Evolutionary conservation across 768 basidiomycete species (phyloP).

Genomic region (Dentipellis fragilis): DNA sequence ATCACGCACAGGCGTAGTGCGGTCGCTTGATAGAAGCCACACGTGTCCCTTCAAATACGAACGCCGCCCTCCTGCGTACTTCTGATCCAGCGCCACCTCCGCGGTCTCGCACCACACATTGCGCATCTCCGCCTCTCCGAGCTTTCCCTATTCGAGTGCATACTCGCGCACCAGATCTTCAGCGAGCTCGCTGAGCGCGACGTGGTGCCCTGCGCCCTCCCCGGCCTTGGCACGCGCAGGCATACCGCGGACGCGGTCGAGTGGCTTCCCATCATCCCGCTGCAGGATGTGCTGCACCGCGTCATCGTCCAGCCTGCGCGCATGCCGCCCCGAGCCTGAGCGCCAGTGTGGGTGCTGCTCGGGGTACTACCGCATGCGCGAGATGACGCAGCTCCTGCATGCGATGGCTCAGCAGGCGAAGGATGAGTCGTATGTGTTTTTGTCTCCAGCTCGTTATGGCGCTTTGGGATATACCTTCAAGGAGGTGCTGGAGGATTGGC

Average conservation of each 20-base stretch:
- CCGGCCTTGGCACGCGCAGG: conserved; percentile 1
- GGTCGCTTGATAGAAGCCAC: no score
- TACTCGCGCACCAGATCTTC: conserved; percentile 7
- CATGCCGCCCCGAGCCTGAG: conserved; percentile 7
- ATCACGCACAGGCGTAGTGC: no score
- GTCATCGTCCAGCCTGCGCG: conserved; percentile 9
- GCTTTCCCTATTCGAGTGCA: conserved; percentile 11
- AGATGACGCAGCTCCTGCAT: conserved; percentile 9
- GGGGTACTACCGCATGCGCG: conserved; percentile 10
- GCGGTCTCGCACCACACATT: conserved; percentile 8
- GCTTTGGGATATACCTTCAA: conserved; percentile 6
- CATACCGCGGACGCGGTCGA: conserved; percentile 10
- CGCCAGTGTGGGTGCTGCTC: conserved; percentile 12
- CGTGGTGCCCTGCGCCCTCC: conserved; percentile 6
- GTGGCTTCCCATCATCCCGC: conserved; percentile 9
- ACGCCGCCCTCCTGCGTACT: no score
- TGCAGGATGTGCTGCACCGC: background rate
- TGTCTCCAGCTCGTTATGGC: conserved; percentile 5
- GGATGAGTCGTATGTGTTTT: conserved; percentile 5
- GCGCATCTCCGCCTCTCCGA: conserved; percentile 13
- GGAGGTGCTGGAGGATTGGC: background rate
- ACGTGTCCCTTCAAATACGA: no score
- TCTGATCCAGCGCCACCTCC: conserved; percentile 5
- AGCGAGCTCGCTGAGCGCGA: conserved; percentile 13
- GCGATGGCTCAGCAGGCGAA: conserved; percentile 11